Conservation (phyloP, 2,329 filamentous ascomycete species). For the Colletotrichum echinochloae region DNA sequence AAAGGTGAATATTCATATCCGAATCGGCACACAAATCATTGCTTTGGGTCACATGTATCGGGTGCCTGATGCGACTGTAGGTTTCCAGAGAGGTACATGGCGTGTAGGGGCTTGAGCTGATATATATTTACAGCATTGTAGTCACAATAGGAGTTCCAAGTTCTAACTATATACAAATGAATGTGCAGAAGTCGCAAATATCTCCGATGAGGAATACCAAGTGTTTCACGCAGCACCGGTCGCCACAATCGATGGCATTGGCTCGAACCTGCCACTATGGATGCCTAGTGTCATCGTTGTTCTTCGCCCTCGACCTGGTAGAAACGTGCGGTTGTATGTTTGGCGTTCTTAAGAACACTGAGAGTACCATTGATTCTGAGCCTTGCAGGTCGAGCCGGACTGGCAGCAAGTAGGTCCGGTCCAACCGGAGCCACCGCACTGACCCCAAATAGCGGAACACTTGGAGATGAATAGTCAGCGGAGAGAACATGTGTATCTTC, state of each 20-base stretch:
- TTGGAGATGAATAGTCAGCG: neutral
- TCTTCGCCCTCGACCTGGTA: too few relatives aligned
- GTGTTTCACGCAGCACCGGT: neutral
- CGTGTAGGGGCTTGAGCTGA: too few relatives aligned
- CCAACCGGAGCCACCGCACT: slow-evolving; percentile 45
- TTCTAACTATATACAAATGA: neutral
- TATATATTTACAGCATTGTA: neutral
- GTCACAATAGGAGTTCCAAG: neutral
- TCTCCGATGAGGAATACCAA: neutral
- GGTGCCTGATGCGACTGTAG: too few relatives aligned
- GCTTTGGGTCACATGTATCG: neutral
- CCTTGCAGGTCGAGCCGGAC: slow-evolving; percentile 43
- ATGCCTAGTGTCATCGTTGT: too few relatives aligned
- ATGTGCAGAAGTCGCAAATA: neutral
- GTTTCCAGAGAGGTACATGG: neutral
- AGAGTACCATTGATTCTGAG: slow-evolving; percentile 45
- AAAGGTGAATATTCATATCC: neutral
- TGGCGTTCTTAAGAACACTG: slow-evolving; percentile 41
- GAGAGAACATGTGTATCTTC: fast-evolving
- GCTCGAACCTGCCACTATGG: neutral
- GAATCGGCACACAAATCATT: neutral
- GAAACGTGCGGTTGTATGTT: neutral
- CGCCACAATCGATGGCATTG: neutral
- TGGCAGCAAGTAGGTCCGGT: slow-evolving; percentile 44
- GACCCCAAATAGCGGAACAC: slow-evolving; percentile 43